These are phyloP conservation scores for Rhynchosporium secalis DNA, from an alignment of 2,329 filamentous ascomycete species.

Conservation along the genomic window DNA sequence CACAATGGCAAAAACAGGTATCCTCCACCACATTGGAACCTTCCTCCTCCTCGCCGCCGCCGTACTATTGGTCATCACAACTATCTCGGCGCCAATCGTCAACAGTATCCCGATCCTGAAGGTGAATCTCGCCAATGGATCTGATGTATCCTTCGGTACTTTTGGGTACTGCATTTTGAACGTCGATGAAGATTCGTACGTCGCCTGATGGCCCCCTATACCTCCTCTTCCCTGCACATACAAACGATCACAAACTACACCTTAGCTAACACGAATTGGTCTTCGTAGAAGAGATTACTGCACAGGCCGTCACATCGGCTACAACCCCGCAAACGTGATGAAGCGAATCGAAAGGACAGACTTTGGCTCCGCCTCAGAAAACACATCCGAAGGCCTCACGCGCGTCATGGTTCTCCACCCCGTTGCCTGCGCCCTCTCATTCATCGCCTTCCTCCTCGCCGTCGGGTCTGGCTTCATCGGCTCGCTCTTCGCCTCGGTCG, in stretches of 20 bases:
- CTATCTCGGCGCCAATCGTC: constrained; percentile 60
- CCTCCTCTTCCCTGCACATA: too few relatives aligned
- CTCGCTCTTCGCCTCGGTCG: constrained; percentile 51
- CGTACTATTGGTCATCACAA: constrained; percentile 57
- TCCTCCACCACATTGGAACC: constrained; percentile 57
- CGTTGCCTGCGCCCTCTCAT: constrained; percentile 56
- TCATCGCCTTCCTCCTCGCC: constrained; percentile 59
- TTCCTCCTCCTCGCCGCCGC: constrained; percentile 56
- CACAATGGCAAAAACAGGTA: constrained; percentile 36
- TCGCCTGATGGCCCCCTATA: constrained; percentile 9
- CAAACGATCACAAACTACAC: too few relatives aligned
- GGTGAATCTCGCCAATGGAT: constrained; percentile 47
- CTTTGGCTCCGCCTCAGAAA: constrained; percentile 47
- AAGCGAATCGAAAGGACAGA: constrained; percentile 38
- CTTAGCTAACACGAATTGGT: background rate
- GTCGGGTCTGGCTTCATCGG: constrained; percentile 53
- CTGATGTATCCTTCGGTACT: constrained; percentile 54
- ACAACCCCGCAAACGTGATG: constrained; percentile 53
- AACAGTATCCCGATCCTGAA: constrained; percentile 54
- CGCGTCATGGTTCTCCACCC: constrained; percentile 63
- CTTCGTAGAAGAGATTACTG: constrained; percentile 46
- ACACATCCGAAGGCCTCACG: constrained; percentile 52
- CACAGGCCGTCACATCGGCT: constrained; percentile 53
- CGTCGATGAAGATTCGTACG: constrained; percentile 35
- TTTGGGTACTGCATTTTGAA: constrained; percentile 57